These are phyloP conservation scores for Saccharomyces uvarum DNA, from an alignment of 1,139 yeast genomes.

Conservation along the genomic window DNA sequence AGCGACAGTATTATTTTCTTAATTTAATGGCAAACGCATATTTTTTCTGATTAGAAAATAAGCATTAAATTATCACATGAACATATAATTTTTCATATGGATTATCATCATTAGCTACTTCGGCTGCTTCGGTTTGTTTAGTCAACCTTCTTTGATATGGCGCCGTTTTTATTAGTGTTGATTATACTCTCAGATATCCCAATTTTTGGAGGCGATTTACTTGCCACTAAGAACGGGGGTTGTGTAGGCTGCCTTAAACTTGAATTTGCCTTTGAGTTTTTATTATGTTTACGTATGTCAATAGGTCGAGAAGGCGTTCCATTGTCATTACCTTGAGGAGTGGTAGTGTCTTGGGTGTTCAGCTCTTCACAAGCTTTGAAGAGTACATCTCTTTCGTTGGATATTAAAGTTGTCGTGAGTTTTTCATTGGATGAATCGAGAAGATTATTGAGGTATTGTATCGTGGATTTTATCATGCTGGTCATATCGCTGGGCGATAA, in stretches of 20 bases:
- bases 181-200: conserved; percentile 18
- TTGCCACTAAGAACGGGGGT: conserved; percentile 15
- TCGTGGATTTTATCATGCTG: conserved; percentile 12
- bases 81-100: not conserved
- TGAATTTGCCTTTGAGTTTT: not conserved
- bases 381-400: conserved; percentile 18
- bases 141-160: not conserved
- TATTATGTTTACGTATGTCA: conserved; percentile 1
- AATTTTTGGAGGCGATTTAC: conserved; percentile 29
- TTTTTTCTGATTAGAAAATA: not conserved
- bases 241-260: conserved; percentile 2
- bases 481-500: conserved; percentile 6
- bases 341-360: conserved; percentile 2
- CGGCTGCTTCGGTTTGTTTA: not conserved
- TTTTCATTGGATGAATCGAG: conserved; percentile 9
- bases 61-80: not conserved
- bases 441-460: conserved; percentile 9
- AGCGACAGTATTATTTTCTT: not conserved
- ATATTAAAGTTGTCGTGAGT: conserved; percentile 12
- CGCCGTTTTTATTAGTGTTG: not conserved
- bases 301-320: conserved; percentile 6
- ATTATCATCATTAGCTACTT: not conserved
- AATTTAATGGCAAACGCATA: not conserved
- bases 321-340: not conserved
- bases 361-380: conserved; percentile 18